phyloP scores from a whole-genome alignment of 306 rosid genomes.

The Quillaja saponaria region DNA sequence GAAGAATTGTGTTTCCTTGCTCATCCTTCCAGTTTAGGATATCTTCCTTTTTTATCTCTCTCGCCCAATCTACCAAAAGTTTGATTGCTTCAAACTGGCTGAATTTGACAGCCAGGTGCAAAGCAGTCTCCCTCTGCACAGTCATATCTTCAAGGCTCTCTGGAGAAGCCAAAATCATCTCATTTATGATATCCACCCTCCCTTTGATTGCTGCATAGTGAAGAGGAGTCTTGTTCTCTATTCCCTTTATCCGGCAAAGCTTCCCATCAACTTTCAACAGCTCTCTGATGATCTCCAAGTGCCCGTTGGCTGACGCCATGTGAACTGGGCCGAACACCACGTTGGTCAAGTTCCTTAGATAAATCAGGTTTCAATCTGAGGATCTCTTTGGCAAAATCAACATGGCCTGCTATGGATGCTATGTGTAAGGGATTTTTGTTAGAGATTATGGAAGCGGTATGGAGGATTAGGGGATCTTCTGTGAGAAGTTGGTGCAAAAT shows the following conservation, averaged over 20 bases:
- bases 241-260: conserved; percentile 32
- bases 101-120: conserved; percentile 38
- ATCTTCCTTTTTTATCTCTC: conserved; percentile 5
- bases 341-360: conserved; percentile 21
- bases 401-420: conserved; percentile 13
- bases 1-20: conserved; percentile 32
- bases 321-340: conserved; percentile 36
- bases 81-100: conserved; percentile 26
- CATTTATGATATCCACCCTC: conserved; percentile 23
- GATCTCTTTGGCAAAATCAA: conserved; percentile 24
- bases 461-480: too few species aligned
- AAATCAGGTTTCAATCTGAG: conserved; percentile 24
- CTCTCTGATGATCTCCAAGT: conserved; percentile 34
- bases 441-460: not conserved
- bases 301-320: conserved; percentile 35
- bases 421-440: conserved; percentile 22
- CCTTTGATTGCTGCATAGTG: conserved; percentile 40
- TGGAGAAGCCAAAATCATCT: conserved; percentile 35
- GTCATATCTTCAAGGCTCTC: conserved; percentile 33
- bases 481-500: too few species aligned
- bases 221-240: conserved; percentile 36
- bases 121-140: conserved; percentile 24
- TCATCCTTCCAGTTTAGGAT: conserved; percentile 20
- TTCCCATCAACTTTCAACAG: conserved; percentile 24
- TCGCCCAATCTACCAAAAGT: conserved; percentile 12